Evolutionary conservation across 2,329 filamentous ascomycete species (phyloP), one percentile per base, ranked within the genome.

Genomic region (Phialemoniopsis sp.): DNA sequence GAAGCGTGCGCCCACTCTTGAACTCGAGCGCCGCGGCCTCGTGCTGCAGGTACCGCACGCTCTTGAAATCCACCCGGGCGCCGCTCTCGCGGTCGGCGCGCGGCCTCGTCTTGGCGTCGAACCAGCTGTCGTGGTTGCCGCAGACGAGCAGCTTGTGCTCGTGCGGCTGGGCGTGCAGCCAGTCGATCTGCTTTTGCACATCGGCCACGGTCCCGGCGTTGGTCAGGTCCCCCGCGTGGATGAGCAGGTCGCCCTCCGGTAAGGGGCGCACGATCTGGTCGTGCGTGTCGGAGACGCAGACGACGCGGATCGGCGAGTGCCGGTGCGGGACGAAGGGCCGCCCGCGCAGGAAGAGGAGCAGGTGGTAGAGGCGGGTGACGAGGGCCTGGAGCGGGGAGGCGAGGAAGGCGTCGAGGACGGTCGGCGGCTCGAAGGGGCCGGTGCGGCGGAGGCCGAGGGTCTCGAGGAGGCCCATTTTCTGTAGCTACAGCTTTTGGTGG

Each of bases 231-330:
- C 91, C 91, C 3, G 89, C 87, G 57, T 96, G 91, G 51, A 97
- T 85, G 36, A 97, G 76, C 16, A 96, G 70, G 59, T 96, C 89
- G 40, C 89, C 90, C 9, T 74, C 63, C 0, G 89, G 89, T 1
- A 94, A 70, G n/a, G 70, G 51, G 14, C 61, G 51, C 8, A 78
- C 66, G 9, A 72, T 71, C 32, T 75, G 70, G 43, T 78, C 80
- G 64, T 96, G 91, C 1, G 91, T 96, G 64, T 96, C 91, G 9
- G 89, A 91, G 47, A 96, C 80, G 63, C 88, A 95, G 46, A 96
- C 87, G 18, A 96, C 74, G 43, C 82, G 81, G 55, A 96, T 78
- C 7, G 77, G 65, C 1, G 66, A 68, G 40, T 67, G 68, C 10
- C 9, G 67, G 3, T 79, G 73, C 10, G 82, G 77, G 13, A 59